Conservation (phyloP, 345 rosid species). For the Salix brachista region DNA sequence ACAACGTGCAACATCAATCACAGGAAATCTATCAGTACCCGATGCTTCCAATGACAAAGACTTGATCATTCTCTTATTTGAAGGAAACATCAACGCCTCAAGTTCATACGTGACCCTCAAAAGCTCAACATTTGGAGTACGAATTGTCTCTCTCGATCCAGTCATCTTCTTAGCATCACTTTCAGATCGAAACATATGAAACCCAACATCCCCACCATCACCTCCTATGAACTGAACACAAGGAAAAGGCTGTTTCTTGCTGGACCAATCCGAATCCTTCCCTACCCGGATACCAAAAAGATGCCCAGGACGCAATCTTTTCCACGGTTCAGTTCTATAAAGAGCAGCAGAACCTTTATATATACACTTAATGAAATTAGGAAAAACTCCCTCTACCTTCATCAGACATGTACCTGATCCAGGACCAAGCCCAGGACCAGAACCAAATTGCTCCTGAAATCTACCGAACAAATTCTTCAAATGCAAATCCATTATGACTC, state of each 20-base stretch:
- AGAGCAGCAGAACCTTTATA: constrained; percentile 62
- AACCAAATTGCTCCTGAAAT: constrained; percentile 63
- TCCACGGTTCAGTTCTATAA: constrained; percentile 75
- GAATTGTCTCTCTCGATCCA: constrained; percentile 49
- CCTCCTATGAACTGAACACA: constrained; percentile 69
- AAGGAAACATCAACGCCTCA: constrained; percentile 57
- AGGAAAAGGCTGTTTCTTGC: constrained; percentile 57
- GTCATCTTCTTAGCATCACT: constrained; percentile 53
- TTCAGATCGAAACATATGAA: constrained; percentile 48
- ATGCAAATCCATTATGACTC: constrained; percentile 53
- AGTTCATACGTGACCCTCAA: constrained; percentile 51
- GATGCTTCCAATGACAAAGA: constrained; percentile 52
- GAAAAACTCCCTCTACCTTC: constrained; percentile 53
- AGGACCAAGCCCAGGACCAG: constrained; percentile 75
- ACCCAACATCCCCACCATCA: constrained; percentile 64
- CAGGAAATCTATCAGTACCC: constrained; percentile 54
- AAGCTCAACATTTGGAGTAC: constrained; percentile 57
- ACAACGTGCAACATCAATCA: constrained; percentile 55
- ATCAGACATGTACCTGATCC: constrained; percentile 61
- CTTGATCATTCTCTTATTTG: constrained; percentile 55
- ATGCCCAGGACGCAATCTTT: constrained; percentile 52
- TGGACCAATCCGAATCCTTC: constrained; percentile 62
- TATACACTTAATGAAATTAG: constrained; percentile 43
- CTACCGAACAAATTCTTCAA: constrained; percentile 61
- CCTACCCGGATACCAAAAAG: constrained; percentile 57